These are phyloP conservation scores for Geotrichum klebahnii DNA, from an alignment of 1,139 yeast genomes.

Conservation along the genomic window DNA sequence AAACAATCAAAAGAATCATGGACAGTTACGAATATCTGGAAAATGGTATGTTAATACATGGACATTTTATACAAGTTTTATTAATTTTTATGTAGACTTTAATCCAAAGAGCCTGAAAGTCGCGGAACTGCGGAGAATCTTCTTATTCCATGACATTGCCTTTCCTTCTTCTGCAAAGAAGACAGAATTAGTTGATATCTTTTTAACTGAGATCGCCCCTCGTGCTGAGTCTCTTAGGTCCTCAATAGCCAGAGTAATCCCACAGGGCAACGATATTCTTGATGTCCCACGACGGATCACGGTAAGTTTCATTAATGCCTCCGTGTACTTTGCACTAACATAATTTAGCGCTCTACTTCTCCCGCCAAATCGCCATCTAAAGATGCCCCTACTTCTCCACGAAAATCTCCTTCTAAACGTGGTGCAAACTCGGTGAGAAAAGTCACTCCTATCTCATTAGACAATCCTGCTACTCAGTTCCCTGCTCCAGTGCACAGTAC, in stretches of 20 bases:
- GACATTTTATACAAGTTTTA: not conserved
- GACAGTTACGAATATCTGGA: slow-evolving; percentile 17
- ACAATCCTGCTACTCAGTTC: slow-evolving; percentile 5
- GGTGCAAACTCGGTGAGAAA: slow-evolving; percentile 19
- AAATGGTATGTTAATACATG: slow-evolving; percentile 3
- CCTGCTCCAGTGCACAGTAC: slow-evolving; percentile 1
- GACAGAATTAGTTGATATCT: slow-evolving; percentile 52
- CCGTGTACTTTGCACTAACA: slow-evolving; percentile 7
- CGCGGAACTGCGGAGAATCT: slow-evolving; percentile 59
- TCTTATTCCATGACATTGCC: slow-evolving; percentile 54
- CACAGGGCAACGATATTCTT: slow-evolving; percentile 36
- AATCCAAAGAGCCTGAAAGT: slow-evolving; percentile 60
- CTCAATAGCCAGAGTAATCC: slow-evolving; percentile 26
- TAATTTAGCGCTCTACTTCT: slow-evolving; percentile 28
- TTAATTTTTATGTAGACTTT: slow-evolving; percentile 44
- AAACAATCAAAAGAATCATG: not conserved
- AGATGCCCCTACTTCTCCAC: slow-evolving; percentile 10
- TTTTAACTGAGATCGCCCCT: slow-evolving; percentile 48
- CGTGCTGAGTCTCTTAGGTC: slow-evolving; percentile 31
- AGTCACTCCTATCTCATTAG: not conserved
- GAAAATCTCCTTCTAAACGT: slow-evolving; percentile 10
- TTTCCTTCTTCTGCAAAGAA: slow-evolving; percentile 63
- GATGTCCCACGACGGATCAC: slow-evolving; percentile 33
- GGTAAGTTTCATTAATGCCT: not conserved
- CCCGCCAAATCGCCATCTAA: slow-evolving; percentile 28